Evolutionary conservation across 176 grass and related monocot species (phyloP).

Genomic region (Hyparrhenia diplandra): DNA sequence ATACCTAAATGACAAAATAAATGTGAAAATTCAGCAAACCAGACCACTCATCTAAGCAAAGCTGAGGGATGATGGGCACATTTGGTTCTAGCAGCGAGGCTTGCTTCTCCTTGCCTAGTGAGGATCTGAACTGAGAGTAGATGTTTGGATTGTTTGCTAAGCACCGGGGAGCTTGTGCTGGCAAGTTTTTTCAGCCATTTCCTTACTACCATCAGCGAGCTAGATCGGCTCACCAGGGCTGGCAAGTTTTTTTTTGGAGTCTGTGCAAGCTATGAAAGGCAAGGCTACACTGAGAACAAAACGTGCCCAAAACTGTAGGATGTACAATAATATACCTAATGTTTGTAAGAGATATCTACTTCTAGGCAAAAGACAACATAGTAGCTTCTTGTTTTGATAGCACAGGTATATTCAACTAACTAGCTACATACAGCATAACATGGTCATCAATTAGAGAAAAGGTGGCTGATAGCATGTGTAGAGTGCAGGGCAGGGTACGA

Average conservation of each 20-base stretch:
- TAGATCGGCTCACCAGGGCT: too few species aligned
- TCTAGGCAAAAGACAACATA: not conserved
- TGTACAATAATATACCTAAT: not conserved
- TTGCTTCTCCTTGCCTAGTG: too few species aligned
- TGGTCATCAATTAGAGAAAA: not conserved
- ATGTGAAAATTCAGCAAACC: constrained; percentile 3
- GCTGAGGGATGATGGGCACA: not conserved
- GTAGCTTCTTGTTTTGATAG: not conserved
- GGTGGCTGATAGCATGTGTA: not conserved
- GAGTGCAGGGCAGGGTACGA: not conserved
- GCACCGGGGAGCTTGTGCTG: too few species aligned
- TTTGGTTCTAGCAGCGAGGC: too few species aligned
- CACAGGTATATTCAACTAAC: not conserved
- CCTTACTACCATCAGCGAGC: too few species aligned
- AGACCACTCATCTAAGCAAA: not conserved
- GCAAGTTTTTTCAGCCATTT: too few species aligned
- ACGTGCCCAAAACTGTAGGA: not conserved
- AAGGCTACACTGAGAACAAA: too few species aligned
- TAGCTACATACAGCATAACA: not conserved
- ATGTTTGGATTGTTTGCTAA: too few species aligned
- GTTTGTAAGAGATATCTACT: not conserved
- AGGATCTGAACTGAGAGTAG: too few species aligned
- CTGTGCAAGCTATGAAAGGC: too few species aligned
- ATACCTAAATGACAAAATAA: constrained; percentile 47
- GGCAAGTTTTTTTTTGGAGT: too few species aligned